These are phyloP conservation scores for Trypethelium eluteriae DNA, from an alignment of 495 filamentous ascomycete species.

Conservation along the genomic window DNA sequence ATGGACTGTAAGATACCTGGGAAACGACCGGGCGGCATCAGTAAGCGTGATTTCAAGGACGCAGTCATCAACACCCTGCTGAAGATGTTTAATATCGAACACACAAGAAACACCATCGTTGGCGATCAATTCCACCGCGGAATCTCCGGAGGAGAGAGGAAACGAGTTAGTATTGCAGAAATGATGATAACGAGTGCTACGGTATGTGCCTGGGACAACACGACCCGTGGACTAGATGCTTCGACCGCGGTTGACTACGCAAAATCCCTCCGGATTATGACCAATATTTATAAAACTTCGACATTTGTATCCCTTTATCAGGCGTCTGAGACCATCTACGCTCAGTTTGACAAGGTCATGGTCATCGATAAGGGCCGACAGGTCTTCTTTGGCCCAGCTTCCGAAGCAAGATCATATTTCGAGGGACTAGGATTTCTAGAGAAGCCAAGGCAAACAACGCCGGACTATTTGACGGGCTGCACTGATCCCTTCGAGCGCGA, in stretches of 20 bases:
- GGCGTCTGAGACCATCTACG: slow-evolving; percentile 76
- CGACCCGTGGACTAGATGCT: slow-evolving; percentile 74
- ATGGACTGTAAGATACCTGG: slow-evolving; percentile 73
- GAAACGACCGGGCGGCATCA: slow-evolving; percentile 59
- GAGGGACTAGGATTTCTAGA: slow-evolving; percentile 71
- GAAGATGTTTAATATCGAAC: slow-evolving; percentile 82
- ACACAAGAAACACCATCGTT: slow-evolving; percentile 72
- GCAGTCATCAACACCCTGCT: slow-evolving; percentile 62
- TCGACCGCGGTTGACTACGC: slow-evolving; percentile 69
- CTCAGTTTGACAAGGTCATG: slow-evolving; percentile 78
- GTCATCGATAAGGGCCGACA: slow-evolving; percentile 72
- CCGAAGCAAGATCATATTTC: slow-evolving; percentile 68
- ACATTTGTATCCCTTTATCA: slow-evolving; percentile 80
- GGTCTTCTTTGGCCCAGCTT: slow-evolving; percentile 70
- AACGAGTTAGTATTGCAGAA: slow-evolving; percentile 66
- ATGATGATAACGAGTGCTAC: slow-evolving; percentile 65
- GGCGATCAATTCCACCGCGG: slow-evolving; percentile 75
- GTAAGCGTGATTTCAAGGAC: slow-evolving; percentile 61
- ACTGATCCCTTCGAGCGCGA: slow-evolving; percentile 78
- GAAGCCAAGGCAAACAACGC: slow-evolving; percentile 74
- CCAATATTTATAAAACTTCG: slow-evolving; percentile 68
- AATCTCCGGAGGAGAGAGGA: slow-evolving; percentile 78
- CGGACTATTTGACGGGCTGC: slow-evolving; percentile 77
- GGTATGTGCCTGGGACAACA: slow-evolving; percentile 76
- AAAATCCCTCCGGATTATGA: slow-evolving; percentile 68